Percentiles rank a stretch among this genome's conserved stretches.
Evolutionary conservation across 2,329 filamentous ascomycete species (phyloP).

Genomic region (Rhynchosporium graminicola): DNA sequence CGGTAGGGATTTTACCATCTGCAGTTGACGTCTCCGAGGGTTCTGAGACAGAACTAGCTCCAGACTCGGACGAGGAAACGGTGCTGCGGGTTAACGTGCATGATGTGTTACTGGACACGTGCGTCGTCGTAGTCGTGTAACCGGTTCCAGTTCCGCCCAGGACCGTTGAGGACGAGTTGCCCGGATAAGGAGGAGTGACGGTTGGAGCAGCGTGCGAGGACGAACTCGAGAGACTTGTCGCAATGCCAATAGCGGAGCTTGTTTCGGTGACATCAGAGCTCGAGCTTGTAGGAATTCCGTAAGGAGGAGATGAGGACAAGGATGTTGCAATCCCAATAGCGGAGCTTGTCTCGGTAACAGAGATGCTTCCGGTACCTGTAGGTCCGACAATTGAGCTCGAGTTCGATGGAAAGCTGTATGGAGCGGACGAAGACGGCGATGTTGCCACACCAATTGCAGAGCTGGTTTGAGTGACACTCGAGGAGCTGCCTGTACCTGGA

Average conservation of each 20-base stretch:
- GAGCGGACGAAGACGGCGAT: not conserved
- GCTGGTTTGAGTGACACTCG: not conserved
- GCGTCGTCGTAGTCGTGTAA: conserved; percentile 2
- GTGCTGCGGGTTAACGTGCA: conserved; percentile 15
- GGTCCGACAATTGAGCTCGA: conserved; percentile 13
- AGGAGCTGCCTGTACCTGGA: conserved; percentile 16
- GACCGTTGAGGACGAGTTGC: conserved; percentile 9
- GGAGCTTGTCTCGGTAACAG: conserved; percentile 16
- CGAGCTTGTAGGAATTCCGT: conserved; percentile 18
- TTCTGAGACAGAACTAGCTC: not conserved
- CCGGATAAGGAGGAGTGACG: conserved; percentile 2
- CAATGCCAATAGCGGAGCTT: not conserved
- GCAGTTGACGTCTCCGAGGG: conserved; percentile 14
- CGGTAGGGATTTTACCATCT: conserved; percentile 9
- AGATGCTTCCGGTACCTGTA: conserved; percentile 13
- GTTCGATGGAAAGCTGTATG: conserved; percentile 9
- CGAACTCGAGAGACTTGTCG: not conserved
- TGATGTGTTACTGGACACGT: conserved; percentile 10
- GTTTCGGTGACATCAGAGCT: conserved; percentile 10
- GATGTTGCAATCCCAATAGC: conserved; percentile 15
- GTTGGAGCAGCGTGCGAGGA: conserved; percentile 1
- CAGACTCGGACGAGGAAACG: not conserved
- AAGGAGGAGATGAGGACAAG: conserved; percentile 16
- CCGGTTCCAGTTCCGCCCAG: conserved; percentile 13
- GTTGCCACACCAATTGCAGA: not conserved